Conservation (phyloP, 1,284 basidiomycete species). For the Abortiporus biennis region DNA sequence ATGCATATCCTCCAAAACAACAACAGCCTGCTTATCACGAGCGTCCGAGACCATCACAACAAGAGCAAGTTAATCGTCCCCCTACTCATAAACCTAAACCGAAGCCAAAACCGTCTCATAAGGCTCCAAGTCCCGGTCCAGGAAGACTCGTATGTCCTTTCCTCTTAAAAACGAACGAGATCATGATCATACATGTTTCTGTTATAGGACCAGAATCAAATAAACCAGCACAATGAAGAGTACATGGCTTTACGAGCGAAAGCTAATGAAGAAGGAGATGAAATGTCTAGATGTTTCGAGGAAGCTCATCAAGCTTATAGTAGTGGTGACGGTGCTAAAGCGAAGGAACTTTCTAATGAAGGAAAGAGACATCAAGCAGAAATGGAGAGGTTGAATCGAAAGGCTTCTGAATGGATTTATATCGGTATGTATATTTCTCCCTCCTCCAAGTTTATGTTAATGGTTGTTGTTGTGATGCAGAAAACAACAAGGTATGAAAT, state of each 20-base stretch:
- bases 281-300: conserved; percentile 67
- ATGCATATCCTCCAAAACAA: too few species aligned
- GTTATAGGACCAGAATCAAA: conserved; percentile 56
- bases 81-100: too few species aligned
- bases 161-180: too few species aligned
- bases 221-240: conserved; percentile 65
- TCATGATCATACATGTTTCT: too few species aligned
- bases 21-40: too few species aligned
- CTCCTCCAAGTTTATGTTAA: not conserved
- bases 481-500: conserved; percentile 71
- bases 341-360: conserved; percentile 80
- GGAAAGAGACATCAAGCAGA: conserved; percentile 78
- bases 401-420: conserved; percentile 92
- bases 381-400: conserved; percentile 78
- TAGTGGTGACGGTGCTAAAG: conserved; percentile 68
- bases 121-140: too few species aligned
- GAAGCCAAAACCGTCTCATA: too few species aligned
- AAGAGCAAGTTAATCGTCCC: too few species aligned
- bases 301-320: conserved; percentile 65
- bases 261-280: conserved; percentile 69
- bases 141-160: too few species aligned
- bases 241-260: conserved; percentile 66
- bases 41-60: too few species aligned
- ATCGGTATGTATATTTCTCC: conserved; percentile 38
- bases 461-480: conserved; percentile 34